Evolutionary conservation across 1,139 yeast species (phyloP).

Genomic region (Kluyveromyces marxianus): DNA sequence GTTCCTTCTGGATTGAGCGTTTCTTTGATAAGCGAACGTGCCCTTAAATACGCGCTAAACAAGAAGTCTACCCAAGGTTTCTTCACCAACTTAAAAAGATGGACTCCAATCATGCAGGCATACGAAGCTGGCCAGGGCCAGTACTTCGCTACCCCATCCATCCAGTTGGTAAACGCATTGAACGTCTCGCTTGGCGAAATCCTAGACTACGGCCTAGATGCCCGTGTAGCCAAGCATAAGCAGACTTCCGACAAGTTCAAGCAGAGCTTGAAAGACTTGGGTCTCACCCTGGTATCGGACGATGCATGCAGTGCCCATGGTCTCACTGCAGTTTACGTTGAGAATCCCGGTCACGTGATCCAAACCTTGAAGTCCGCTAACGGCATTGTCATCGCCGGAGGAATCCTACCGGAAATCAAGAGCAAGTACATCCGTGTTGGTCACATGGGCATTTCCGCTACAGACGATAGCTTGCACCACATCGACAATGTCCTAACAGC

Average conservation of each 20-base stretch:
- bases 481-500: conserved; percentile 34
- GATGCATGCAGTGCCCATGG: conserved; percentile 75
- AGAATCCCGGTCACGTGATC: conserved; percentile 62
- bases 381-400: conserved; percentile 85
- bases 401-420: conserved; percentile 75
- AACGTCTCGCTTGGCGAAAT: conserved; percentile 73
- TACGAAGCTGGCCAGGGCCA: conserved; percentile 79
- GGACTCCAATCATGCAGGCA: conserved; percentile 85
- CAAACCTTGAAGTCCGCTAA: conserved; percentile 45
- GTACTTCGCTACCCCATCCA: conserved; percentile 92
- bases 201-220: conserved; percentile 49
- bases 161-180: conserved; percentile 77
- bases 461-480: conserved; percentile 35
- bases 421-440: conserved; percentile 88
- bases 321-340: conserved; percentile 78
- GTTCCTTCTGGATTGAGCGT: conserved; percentile 89
- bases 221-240: conserved; percentile 57
- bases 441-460: conserved; percentile 78
- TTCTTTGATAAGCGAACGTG: conserved; percentile 69
- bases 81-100: conserved; percentile 72
- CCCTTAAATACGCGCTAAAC: conserved; percentile 51
- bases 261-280: conserved; percentile 43
- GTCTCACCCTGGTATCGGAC: conserved; percentile 64
- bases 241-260: conserved; percentile 62
- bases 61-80: conserved; percentile 53